These are phyloP conservation scores for Truncatella angustata DNA, from an alignment of 2,329 filamentous ascomycete species.

Conservation along the genomic window DNA sequence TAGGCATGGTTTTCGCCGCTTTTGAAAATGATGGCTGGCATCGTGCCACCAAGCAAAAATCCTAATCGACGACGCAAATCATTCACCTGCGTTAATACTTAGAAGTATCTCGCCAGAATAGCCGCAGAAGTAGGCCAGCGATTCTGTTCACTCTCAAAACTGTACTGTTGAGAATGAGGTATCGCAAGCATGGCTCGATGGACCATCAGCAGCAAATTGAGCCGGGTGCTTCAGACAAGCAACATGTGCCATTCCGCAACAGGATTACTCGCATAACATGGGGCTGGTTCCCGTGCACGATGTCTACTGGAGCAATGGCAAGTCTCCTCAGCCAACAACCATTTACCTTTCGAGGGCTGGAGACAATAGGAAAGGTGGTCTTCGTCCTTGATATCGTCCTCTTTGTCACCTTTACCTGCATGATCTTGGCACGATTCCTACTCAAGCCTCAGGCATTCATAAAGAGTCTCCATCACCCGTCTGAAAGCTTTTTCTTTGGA, in stretches of 20 bases:
- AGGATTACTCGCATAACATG: slow-evolving; percentile 14
- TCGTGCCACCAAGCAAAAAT: too few relatives aligned
- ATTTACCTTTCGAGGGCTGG: slow-evolving; percentile 43
- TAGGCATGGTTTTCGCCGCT: neutral
- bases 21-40: too few relatives aligned
- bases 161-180: neutral
- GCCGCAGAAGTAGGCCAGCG: too few relatives aligned
- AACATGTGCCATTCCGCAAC: neutral
- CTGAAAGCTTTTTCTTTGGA: slow-evolving; percentile 53
- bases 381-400: slow-evolving; percentile 50
- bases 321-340: slow-evolving; percentile 32
- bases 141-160: neutral
- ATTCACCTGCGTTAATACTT: too few relatives aligned
- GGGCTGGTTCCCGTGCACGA: slow-evolving; percentile 32
- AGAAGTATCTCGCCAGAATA: too few relatives aligned
- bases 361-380: slow-evolving; percentile 45
- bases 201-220: neutral
- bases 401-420: slow-evolving; percentile 43
- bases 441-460: slow-evolving; percentile 57
- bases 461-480: slow-evolving; percentile 58
- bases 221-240: neutral
- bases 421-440: slow-evolving; percentile 58
- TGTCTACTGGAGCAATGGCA: slow-evolving; percentile 33
- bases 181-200: neutral
- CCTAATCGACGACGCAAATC: too few relatives aligned